phyloP scores from a whole-genome alignment of 2,329 filamentous ascomycete genomes.

The Neobulgaria alba region DNA sequence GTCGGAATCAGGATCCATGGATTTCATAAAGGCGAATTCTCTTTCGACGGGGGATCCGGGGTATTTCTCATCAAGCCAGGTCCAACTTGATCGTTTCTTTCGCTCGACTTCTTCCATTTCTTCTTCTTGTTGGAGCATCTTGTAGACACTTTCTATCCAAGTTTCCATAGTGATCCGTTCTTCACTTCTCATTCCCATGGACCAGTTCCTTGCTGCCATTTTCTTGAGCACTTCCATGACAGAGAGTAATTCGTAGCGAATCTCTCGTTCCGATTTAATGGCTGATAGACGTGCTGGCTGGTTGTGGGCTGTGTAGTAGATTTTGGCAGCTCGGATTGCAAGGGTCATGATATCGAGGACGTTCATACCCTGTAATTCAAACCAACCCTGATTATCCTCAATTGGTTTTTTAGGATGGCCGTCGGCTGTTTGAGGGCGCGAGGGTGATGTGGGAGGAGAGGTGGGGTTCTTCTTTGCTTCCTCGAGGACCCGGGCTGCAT shows the following conservation, averaged over 20 bases:
- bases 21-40: slow-evolving; percentile 72
- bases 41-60: slow-evolving; percentile 63
- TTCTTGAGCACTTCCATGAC: slow-evolving; percentile 88
- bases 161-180: slow-evolving; percentile 67
- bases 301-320: slow-evolving; percentile 93
- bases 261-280: slow-evolving; percentile 79
- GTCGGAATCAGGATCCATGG: slow-evolving; percentile 55
- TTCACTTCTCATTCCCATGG: slow-evolving; percentile 68
- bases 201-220: slow-evolving; percentile 82
- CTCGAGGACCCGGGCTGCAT: slow-evolving; percentile 59
- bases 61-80: slow-evolving; percentile 78
- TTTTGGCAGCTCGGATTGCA: slow-evolving; percentile 89
- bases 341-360: slow-evolving; percentile 88
- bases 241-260: slow-evolving; percentile 73
- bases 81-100: slow-evolving; percentile 59
- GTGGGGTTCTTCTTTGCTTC: slow-evolving; percentile 39
- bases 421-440: slow-evolving; percentile 6
- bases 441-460: slow-evolving; percentile 15
- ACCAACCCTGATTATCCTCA: slow-evolving; percentile 50
- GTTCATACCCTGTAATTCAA: slow-evolving; percentile 84
- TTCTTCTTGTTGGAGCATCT: slow-evolving; percentile 69
- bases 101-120: slow-evolving; percentile 65
- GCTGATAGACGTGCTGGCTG: slow-evolving; percentile 75
- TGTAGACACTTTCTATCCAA: slow-evolving; percentile 74
- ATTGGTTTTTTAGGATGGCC: slow-evolving; percentile 16